Evolutionary conservation across 2,329 filamentous ascomycete species (phyloP).

Genomic region (Orbilia javanica): DNA sequence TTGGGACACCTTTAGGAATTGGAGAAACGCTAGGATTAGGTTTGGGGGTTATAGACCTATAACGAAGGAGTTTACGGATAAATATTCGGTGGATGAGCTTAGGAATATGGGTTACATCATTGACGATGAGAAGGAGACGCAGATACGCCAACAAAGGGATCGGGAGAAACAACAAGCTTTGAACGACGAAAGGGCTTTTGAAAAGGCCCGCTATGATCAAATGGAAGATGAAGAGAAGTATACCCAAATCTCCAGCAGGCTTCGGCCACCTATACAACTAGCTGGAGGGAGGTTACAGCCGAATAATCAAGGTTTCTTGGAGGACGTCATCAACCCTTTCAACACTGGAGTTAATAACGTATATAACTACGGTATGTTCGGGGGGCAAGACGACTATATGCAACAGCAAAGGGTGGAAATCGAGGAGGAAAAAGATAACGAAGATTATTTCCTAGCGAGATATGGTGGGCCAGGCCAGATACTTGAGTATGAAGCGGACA

Average conservation of each 20-base stretch:
- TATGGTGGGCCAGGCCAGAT: not conserved
- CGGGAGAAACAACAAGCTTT: not conserved
- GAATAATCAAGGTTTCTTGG: not conserved
- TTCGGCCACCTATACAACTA: not conserved
- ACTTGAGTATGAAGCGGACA: not conserved
- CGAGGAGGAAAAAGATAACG: not conserved
- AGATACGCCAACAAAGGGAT: not conserved
- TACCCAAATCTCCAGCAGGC: too few relatives aligned
- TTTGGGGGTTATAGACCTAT: slow-evolving; percentile 27
- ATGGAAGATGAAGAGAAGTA: not conserved
- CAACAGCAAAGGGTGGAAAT: not conserved
- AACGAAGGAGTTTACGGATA: not conserved
- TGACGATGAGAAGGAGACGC: not conserved
- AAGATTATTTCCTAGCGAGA: not conserved
- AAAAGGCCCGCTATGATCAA: not conserved
- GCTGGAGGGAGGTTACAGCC: too few relatives aligned
- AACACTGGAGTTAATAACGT: not conserved
- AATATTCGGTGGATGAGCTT: not conserved
- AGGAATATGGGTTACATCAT: slow-evolving; percentile 33
- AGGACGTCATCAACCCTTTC: not conserved
- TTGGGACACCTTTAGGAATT: slow-evolving; percentile 3
- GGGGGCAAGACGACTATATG: not conserved
- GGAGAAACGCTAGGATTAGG: slow-evolving; percentile 30
- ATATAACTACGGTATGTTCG: too few relatives aligned
- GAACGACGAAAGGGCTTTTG: not conserved